phyloP scores from a whole-genome alignment of 2,329 filamentous ascomycete genomes.

The Colletotrichum sansevieriae region DNA sequence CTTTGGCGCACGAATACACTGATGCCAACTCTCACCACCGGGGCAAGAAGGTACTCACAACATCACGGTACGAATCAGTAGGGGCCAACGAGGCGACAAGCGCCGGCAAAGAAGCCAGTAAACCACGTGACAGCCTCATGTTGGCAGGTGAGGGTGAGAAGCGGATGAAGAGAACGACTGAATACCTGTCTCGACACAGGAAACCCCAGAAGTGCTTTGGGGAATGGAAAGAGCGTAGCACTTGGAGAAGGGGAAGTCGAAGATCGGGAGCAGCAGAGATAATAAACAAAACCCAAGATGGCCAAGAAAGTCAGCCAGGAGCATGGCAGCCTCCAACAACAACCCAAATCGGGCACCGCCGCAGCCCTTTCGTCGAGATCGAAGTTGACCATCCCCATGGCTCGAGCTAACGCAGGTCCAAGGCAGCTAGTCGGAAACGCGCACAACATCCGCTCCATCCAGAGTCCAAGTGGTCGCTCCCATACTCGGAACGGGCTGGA shows the following conservation, averaged over 20 bases:
- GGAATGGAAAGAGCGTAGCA: background rate
- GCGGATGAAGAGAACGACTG: constrained; percentile 17
- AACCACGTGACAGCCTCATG: constrained; percentile 39
- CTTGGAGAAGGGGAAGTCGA: background rate
- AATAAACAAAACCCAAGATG: constrained; percentile 37
- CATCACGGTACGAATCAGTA: constrained; percentile 42
- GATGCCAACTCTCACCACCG: background rate
- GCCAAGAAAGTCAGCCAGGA: constrained; percentile 21
- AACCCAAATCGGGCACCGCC: constrained; percentile 1
- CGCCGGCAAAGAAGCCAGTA: constrained; percentile 40
- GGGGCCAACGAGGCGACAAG: constrained; percentile 40
- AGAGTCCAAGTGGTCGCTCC: background rate
- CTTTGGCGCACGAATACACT: background rate
- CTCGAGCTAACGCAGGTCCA: constrained; percentile 26
- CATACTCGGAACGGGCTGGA: constrained; percentile 26
- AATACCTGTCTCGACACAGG: constrained; percentile 23
- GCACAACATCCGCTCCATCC: constrained; percentile 12
- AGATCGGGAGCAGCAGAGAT: background rate
- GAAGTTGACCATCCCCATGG: constrained; percentile 22
- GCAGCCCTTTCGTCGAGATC: constrained; percentile 15
- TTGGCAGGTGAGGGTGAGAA: background rate
- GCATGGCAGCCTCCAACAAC: constrained; percentile 5
- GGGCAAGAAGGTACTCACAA: constrained; percentile 26
- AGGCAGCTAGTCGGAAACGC: background rate
- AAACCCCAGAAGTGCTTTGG: constrained; percentile 20